Percentiles rank a stretch among this genome's conserved stretches.
Conservation (phyloP, 169 alveolate species). For the Perkinsus chesapeaki region DNA sequence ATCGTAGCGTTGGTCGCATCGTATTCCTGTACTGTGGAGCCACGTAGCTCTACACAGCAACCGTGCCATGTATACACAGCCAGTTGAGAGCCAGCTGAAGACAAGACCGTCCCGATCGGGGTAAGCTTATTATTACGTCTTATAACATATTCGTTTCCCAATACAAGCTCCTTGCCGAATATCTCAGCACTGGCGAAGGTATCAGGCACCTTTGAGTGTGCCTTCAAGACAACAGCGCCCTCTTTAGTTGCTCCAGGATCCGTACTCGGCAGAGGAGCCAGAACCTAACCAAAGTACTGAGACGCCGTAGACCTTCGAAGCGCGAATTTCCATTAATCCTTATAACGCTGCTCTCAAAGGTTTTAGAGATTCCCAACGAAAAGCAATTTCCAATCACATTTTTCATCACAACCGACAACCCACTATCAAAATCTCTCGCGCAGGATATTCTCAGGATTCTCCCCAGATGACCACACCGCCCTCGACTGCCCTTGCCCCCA, state of each 20-base stretch:
- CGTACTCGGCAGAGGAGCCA: background rate
- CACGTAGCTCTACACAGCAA: slow-evolving; percentile 28
- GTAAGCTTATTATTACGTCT: background rate
- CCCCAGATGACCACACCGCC: too few relatives aligned
- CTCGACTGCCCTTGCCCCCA: too few relatives aligned
- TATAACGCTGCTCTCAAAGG: too few relatives aligned
- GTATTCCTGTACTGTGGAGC: slow-evolving; percentile 28
- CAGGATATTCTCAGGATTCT: too few relatives aligned
- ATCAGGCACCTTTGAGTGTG: background rate
- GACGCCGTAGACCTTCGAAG: too few relatives aligned
- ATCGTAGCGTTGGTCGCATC: slow-evolving; percentile 30
- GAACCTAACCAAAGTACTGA: background rate
- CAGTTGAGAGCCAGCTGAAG: background rate
- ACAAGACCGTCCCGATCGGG: background rate
- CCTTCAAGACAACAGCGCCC: background rate
- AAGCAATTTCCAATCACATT: too few relatives aligned
- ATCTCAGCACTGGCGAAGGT: background rate
- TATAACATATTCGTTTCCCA: background rate
- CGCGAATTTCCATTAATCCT: too few relatives aligned
- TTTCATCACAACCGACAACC: too few relatives aligned
- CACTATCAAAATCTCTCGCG: too few relatives aligned
- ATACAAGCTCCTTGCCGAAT: background rate
- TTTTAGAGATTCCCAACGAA: too few relatives aligned
- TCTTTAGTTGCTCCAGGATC: background rate
- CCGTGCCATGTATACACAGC: slow-evolving; percentile 37